Evolutionary conservation across 148 eudicot genomes (phyloP), one percentile per base, ranked within the genome.

Genomic region (Chenopodium formosanum): DNA sequence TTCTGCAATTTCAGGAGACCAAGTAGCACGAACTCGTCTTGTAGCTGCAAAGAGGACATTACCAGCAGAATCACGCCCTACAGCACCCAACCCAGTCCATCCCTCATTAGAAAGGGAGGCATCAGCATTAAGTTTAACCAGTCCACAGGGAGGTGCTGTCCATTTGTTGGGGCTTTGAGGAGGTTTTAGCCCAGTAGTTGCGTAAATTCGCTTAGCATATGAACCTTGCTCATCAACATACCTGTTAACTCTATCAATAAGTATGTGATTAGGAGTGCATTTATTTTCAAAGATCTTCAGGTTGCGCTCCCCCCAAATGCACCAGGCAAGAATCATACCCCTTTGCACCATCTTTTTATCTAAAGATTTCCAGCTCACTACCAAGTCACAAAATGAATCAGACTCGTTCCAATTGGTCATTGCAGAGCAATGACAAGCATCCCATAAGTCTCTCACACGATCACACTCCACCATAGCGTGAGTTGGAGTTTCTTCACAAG

Each of bases 321-420:
- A 12, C 53, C 53, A 50, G 0, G 0, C 6, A 12, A 50, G 53
- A 1, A 50, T 12, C 53, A 12, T 12, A 2, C 53, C 13, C 6
- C 53, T 50, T 8, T 50, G 53, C 2, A 50, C 1, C 2, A 7
- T 8, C 53, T 7, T 7, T 25, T 25, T 25, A 25, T 25, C 25
- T 25, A 25, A 25, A 25, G 25, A 25, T 25, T 8, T 12, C 53
- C 6, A 50, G 53, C 53, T 50, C 6, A 0, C 53, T 0, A 50
- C 53, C 1, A 50, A 8, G 1, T 50, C 53, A 8, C 13, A 12
- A 1, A 50, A 7, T 2, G 53, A 50, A 1, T 50, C 2, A 7
- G 9, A 0, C 0, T 8, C 53, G 1, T 7, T 12, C 0, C 2
- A 8, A 1, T 50, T 1, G 13, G 4, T 2, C 11, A 50, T 8